Conservation (phyloP, 352 stramenopile genomes). For the Phytophthora kernoviae region DNA sequence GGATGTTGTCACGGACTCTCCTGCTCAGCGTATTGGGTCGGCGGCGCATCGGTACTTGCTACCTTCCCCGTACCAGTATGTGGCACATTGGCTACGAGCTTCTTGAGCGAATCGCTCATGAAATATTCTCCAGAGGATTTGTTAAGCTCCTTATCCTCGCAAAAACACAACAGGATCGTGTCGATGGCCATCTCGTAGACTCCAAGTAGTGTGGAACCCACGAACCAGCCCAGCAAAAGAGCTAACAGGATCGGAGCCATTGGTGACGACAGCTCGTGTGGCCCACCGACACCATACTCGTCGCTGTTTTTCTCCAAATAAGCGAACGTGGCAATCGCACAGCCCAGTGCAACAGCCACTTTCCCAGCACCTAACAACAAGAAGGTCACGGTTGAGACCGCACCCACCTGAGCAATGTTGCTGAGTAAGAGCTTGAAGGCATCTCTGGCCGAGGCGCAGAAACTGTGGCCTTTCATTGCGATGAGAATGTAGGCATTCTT, state of each 20-base stretch:
- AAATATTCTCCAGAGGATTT: conserved; percentile 71
- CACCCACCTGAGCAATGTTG: conserved; percentile 88
- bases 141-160: conserved; percentile 90
- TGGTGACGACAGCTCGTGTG: conserved; percentile 78
- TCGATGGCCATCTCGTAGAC: conserved; percentile 96
- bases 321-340: conserved; percentile 57
- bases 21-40: conserved; percentile 1
- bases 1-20: neutral
- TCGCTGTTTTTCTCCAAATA: conserved; percentile 63
- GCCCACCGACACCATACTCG: conserved; percentile 52
- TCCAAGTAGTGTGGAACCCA: conserved; percentile 93
- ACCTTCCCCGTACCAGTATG: neutral
- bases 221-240: conserved; percentile 92
- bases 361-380: conserved; percentile 94
- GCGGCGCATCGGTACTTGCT: neutral
- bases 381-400: conserved; percentile 90
- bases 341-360: conserved; percentile 74
- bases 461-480: conserved; percentile 77
- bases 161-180: conserved; percentile 96
- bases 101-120: conserved; percentile 76
- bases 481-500: conserved; percentile 96
- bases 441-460: conserved; percentile 90
- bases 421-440: conserved; percentile 93
- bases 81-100: conserved; percentile 73
- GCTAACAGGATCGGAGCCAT: conserved; percentile 91